A percentile compares a stretch with the other conserved stretches of the same genome.
Conservation (phyloP, 73 alveolate genomes). For the Tetrahymena malaccensis region DNA sequence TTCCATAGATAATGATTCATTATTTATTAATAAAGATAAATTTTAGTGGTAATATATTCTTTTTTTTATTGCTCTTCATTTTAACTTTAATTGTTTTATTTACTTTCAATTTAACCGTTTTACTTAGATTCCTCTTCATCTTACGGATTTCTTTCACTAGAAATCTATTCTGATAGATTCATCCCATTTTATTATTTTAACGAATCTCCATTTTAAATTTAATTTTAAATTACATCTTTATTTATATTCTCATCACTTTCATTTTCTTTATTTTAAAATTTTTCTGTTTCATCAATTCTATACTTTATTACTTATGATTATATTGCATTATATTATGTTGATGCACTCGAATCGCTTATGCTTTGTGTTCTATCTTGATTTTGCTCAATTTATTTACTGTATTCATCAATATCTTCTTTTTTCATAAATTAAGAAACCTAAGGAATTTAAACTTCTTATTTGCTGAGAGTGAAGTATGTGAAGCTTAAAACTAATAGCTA, state of each 20-base stretch:
- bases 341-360: not conserved
- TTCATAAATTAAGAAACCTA: not conserved
- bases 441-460: not conserved
- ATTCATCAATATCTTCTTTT: not conserved
- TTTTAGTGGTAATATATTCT: not conserved
- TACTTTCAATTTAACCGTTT: not conserved
- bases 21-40: not conserved
- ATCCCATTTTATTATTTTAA: not conserved
- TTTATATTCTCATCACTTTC: not conserved
- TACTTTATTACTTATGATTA: not conserved
- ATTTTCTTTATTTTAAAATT: not conserved
- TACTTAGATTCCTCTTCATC: not conserved
- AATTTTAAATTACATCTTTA: not conserved
- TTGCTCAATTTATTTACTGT: not conserved
- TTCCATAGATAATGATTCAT: not conserved
- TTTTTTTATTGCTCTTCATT: not conserved
- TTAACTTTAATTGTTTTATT: not conserved
- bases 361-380: not conserved
- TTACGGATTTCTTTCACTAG: not conserved
- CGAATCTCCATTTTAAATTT: not conserved
- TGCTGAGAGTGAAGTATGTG: not conserved
- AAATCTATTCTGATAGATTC: not conserved
- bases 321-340: not conserved
- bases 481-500: not conserved
- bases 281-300: not conserved